phyloP scores from a whole-genome alignment of 2,329 filamentous ascomycete genomes.

The Fusarium foetens region DNA sequence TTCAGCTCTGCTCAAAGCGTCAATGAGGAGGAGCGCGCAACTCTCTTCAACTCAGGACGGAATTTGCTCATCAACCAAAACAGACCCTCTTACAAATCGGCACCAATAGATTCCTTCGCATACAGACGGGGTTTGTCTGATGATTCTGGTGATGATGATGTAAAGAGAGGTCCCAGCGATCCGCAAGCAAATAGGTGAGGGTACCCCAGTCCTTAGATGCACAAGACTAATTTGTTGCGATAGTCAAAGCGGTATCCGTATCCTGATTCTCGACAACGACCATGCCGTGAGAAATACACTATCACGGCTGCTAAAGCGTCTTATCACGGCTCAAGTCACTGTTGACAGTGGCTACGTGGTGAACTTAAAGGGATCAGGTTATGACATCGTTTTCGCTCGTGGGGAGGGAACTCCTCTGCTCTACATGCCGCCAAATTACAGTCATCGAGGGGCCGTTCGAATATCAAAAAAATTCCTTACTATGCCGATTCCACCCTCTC shows the following conservation, averaged over 20 bases:
- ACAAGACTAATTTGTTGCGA: neutral
- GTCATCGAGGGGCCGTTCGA: neutral
- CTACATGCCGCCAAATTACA: neutral
- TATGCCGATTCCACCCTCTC: accelerated
- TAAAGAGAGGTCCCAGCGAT: accelerated
- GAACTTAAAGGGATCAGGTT: accelerated
- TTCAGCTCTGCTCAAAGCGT: neutral
- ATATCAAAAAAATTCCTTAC: accelerated
- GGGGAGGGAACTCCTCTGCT: neutral
- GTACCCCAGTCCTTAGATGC: accelerated
- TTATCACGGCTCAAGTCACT: neutral
- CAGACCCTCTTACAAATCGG: accelerated
- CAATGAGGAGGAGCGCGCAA: accelerated
- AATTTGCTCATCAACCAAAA: neutral
- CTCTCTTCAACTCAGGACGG: accelerated
- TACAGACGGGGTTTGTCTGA: neutral
- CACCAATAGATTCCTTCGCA: accelerated
- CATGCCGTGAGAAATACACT: neutral
- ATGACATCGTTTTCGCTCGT: neutral
- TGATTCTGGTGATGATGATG: too few species aligned
- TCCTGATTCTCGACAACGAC: neutral
- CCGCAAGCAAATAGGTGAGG: accelerated
- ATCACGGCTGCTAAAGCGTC: accelerated
- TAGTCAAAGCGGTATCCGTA: accelerated
- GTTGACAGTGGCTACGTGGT: neutral